Percentiles rank a stretch among this genome's conserved stretches.
These are phyloP conservation scores for Citrus sp. DNA, from an alignment of 345 rosid species.

Conservation along the genomic window DNA sequence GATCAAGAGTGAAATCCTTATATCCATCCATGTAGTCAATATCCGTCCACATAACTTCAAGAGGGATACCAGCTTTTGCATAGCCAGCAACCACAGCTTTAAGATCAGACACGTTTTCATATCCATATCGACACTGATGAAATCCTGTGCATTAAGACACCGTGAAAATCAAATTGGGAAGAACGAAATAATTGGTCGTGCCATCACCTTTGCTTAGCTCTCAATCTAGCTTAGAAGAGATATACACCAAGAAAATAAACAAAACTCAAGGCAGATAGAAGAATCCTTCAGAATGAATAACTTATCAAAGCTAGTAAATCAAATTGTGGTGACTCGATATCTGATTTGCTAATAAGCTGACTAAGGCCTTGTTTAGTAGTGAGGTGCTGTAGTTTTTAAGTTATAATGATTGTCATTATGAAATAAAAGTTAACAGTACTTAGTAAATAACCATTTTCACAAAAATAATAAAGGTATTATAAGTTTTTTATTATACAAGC, in stretches of 20 bases:
- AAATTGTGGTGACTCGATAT: not conserved
- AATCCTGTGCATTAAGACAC: slow-evolving; percentile 23
- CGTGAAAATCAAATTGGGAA: not conserved
- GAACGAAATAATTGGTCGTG: not conserved
- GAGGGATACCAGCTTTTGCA: slow-evolving; percentile 43
- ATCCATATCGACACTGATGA: slow-evolving; percentile 45
- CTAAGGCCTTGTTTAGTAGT: too few species aligned
- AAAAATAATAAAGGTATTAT: too few species aligned
- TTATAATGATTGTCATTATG: too few species aligned
- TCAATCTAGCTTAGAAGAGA: not conserved
- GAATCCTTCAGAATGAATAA: not conserved
- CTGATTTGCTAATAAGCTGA: not conserved
- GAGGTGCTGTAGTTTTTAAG: too few species aligned
- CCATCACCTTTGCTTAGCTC: not conserved
- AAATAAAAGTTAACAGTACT: too few species aligned
- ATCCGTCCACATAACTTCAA: slow-evolving; percentile 53
- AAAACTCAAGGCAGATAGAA: not conserved
- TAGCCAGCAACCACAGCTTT: slow-evolving; percentile 38
- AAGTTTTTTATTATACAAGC: too few species aligned
- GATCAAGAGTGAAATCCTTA: slow-evolving; percentile 48
- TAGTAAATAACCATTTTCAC: too few species aligned
- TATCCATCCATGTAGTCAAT: slow-evolving; percentile 48
- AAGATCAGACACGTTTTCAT: slow-evolving; percentile 32
- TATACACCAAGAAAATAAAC: not conserved
- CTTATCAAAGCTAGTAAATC: not conserved